Evolutionary conservation across 2,329 filamentous ascomycete species (phyloP).

Genomic region (Fusarium sp.): DNA sequence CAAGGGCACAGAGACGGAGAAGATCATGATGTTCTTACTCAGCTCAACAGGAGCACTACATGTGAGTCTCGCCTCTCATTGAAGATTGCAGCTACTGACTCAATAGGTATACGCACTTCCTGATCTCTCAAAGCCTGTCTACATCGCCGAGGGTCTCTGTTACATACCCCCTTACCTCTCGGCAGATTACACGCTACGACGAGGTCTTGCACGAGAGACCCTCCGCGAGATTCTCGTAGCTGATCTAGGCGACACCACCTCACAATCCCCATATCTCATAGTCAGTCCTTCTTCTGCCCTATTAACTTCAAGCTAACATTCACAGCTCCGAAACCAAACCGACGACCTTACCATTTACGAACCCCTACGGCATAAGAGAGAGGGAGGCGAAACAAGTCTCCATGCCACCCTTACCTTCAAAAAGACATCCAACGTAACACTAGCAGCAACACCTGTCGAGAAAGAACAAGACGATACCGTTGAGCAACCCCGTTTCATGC

Average conservation of each 20-base stretch:
- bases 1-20: conserved; percentile 57
- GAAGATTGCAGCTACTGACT: conserved; percentile 7
- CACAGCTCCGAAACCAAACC: conserved; percentile 78
- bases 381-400: conserved; percentile 57
- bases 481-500: conserved; percentile 61
- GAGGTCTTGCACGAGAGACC: conserved; percentile 78
- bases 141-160: conserved; percentile 80
- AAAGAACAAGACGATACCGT: conserved; percentile 65
- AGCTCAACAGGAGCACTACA: conserved; percentile 80
- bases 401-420: conserved; percentile 76
- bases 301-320: conserved; percentile 5
- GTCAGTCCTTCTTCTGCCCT: conserved; percentile 62
- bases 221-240: conserved; percentile 86
- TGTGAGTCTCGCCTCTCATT: conserved; percentile 63
- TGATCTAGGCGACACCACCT: conserved; percentile 82
- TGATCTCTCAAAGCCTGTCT: conserved; percentile 78
- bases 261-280: conserved; percentile 82
- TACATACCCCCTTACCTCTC: conserved; percentile 84
- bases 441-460: conserved; percentile 70
- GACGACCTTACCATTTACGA: conserved; percentile 92
- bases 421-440: conserved; percentile 77
- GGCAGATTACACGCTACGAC: conserved; percentile 75
- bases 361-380: conserved; percentile 71
- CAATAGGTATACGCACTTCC: conserved; percentile 80
- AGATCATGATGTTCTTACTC: conserved; percentile 81